Evolutionary conservation across 192 early-diverging fungal species (phyloP).

Genomic region (Dissophora globulifera): DNA sequence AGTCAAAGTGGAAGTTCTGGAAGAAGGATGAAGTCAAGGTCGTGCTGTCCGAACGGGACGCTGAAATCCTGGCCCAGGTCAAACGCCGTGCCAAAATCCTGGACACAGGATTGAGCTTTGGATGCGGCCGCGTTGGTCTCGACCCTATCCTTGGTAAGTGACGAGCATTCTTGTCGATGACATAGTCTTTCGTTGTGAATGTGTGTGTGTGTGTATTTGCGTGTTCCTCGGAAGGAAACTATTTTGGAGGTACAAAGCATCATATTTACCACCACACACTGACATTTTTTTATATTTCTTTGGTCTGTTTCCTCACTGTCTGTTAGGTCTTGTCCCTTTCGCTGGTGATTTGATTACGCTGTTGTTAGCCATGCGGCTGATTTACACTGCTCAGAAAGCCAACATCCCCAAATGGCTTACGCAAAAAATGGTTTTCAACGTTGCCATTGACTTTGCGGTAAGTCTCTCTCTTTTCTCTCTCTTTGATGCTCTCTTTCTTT

Average conservation of each 20-base stretch:
- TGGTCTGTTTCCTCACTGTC: background rate
- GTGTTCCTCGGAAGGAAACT: too few species aligned
- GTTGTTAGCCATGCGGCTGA: slow-evolving; percentile 51
- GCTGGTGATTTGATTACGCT: slow-evolving; percentile 59
- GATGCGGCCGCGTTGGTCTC: slow-evolving; percentile 56
- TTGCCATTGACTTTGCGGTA: slow-evolving; percentile 63
- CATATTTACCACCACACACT: too few species aligned
- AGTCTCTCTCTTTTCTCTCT: slow-evolving; percentile 9
- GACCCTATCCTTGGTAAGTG: slow-evolving; percentile 60
- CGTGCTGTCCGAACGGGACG: slow-evolving; percentile 28
- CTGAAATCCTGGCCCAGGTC: slow-evolving; percentile 47
- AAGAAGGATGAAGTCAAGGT: slow-evolving; percentile 11
- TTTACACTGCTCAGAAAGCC: slow-evolving; percentile 55
- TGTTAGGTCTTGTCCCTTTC: slow-evolving; percentile 61
- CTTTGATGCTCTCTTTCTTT: background rate
- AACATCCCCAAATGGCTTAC: slow-evolving; percentile 56
- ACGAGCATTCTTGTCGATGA: background rate
- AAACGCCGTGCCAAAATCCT: slow-evolving; percentile 57
- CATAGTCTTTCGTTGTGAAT: too few species aligned
- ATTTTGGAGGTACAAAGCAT: too few species aligned
- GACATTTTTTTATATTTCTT: background rate
- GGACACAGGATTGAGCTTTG: slow-evolving; percentile 56
- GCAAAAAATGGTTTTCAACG: slow-evolving; percentile 58
- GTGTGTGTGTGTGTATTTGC: too few species aligned
- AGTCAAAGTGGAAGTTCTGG: too few species aligned